These are phyloP conservation scores for Boletales sp. DNA, from an alignment of 768 basidiomycete genomes.

Conservation along the genomic window DNA sequence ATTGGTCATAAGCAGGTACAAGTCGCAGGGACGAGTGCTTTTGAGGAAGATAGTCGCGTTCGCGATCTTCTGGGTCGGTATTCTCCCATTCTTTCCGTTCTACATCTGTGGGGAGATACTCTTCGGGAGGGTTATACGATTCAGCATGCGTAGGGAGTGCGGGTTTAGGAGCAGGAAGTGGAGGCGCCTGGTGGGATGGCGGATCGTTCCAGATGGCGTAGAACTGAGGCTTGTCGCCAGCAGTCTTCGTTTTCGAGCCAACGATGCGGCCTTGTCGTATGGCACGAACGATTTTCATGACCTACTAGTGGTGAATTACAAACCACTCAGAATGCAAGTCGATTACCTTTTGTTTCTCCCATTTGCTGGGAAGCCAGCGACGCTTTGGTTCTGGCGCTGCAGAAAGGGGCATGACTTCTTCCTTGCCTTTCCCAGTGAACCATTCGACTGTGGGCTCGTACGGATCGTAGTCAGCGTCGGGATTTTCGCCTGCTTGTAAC, in stretches of 20 bases:
- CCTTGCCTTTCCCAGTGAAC: conserved; percentile 95
- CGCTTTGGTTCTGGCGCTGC: conserved; percentile 93
- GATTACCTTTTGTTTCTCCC: conserved; percentile 97
- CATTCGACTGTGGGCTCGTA: conserved; percentile 94
- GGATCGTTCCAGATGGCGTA: conserved; percentile 89
- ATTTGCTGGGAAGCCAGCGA: conserved; percentile 95
- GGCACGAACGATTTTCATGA: conserved; percentile 99
- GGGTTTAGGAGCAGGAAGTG: conserved; percentile 90
- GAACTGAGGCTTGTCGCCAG: conserved; percentile 59
- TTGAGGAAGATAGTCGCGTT: conserved; percentile 83
- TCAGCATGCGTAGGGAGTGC: conserved; percentile 90
- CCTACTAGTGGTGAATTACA: conserved; percentile 41
- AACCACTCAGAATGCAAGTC: background rate
- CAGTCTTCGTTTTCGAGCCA: conserved; percentile 82
- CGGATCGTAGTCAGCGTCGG: conserved; percentile 86
- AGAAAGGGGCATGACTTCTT: conserved; percentile 91
- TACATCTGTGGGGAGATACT: conserved; percentile 84
- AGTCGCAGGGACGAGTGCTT: conserved; percentile 82
- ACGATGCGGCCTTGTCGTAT: conserved; percentile 94
- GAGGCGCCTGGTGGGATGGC: conserved; percentile 73
- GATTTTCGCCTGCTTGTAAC: conserved; percentile 87
- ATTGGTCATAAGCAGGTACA: conserved; percentile 87
- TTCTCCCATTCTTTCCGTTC: conserved; percentile 83
- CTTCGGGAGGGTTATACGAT: conserved; percentile 97
- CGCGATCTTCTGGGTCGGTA: conserved; percentile 83